Evolutionary conservation across 495 filamentous ascomycete genomes (phyloP), one percentile per base, ranked within the genome.

Genomic region (Hyaloscypha hepaticicola): DNA sequence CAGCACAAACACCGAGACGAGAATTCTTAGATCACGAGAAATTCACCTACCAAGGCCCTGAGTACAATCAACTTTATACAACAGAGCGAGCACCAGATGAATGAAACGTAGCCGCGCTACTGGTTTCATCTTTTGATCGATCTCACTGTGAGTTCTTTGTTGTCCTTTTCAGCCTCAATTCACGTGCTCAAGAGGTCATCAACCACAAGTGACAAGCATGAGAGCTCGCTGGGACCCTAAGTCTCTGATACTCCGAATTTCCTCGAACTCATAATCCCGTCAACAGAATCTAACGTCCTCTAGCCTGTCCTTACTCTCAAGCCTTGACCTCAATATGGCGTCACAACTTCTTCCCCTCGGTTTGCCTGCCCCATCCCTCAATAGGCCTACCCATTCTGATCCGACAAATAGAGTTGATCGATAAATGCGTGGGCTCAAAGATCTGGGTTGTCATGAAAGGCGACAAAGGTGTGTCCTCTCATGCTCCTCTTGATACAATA

Each of bases 361-460:
- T 91, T 76, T 57, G 70, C 65, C 31, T 14, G 22, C 25, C 60
- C 28, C 14, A 22, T 29, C 24, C 29, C 24, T 49, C 29, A 16
- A 72, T 76, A 62, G 76, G 61, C 6, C 22, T 34, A 22, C 16
- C 63, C 70, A 26, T 71, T 72, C 70, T 33, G 69, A 31, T 29
- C n/a, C 11, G 3, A 24, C 19, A 60, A 22, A 31, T 68, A 97
- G 95, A 99, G 77, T 83, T 99, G 72, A 96, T 99, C 78, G 95
- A 99, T 78, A 97, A 97, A 77, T 98, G 96, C 77, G 92, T 98
- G 62, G 95, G 96, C 41, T 97, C 94, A 24, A 88, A 88, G 70
- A 96, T 99, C 76, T 98, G 95, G 95, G 93, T 99, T 63, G 85
- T 99, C 76, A 98, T 98, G 95, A 97, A 98, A 79, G 91, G 92